Percentiles rank a stretch among this genome's conserved stretches.
Conservation (phyloP, 805 yeast genomes). For the Ascoidea tarda region DNA sequence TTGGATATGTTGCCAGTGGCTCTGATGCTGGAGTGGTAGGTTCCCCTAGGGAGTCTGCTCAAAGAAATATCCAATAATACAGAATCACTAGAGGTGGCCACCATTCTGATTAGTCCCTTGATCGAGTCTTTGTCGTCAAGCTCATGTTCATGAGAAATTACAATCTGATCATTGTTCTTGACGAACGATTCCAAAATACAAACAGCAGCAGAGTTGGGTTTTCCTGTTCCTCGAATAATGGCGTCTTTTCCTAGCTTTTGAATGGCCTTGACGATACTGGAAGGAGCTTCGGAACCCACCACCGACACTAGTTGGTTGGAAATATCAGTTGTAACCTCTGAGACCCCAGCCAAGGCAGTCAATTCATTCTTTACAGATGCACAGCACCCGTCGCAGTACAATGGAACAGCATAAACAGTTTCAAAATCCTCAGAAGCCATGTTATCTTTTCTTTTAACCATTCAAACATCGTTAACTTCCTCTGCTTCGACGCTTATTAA, state of each 20-base stretch:
- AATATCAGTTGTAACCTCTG: constrained; percentile 41
- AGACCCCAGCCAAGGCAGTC: constrained; percentile 32
- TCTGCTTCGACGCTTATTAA: no score
- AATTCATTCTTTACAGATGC: constrained; percentile 43
- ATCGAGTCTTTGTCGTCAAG: constrained; percentile 39
- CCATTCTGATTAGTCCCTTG: constrained; percentile 78
- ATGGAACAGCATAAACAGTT: constrained; percentile 75
- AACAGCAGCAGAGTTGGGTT: constrained; percentile 80
- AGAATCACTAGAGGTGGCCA: constrained; percentile 36
- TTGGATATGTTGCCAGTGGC: constrained; percentile 61
- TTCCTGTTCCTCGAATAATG: constrained; percentile 83
- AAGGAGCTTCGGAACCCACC: constrained; percentile 62
- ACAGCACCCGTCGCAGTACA: constrained; percentile 68
- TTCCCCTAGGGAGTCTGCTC: constrained; percentile 49
- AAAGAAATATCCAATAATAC: constrained; percentile 64
- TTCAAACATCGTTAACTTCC: no score
- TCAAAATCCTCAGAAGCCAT: constrained; percentile 19
- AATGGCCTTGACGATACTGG: constrained; percentile 50
- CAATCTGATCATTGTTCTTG: constrained; percentile 11
- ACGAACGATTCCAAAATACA: constrained; percentile 70
- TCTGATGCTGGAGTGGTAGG: constrained; percentile 57
- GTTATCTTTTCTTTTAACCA: no score
- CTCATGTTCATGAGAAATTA: no score
- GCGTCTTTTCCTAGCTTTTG: constrained; percentile 77
- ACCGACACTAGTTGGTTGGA: constrained; percentile 49